Percentiles rank a stretch among this genome's conserved stretches.
These are phyloP conservation scores for Entomortierella lignicola DNA, from an alignment of 192 early-diverging fungal species.

Conservation along the genomic window DNA sequence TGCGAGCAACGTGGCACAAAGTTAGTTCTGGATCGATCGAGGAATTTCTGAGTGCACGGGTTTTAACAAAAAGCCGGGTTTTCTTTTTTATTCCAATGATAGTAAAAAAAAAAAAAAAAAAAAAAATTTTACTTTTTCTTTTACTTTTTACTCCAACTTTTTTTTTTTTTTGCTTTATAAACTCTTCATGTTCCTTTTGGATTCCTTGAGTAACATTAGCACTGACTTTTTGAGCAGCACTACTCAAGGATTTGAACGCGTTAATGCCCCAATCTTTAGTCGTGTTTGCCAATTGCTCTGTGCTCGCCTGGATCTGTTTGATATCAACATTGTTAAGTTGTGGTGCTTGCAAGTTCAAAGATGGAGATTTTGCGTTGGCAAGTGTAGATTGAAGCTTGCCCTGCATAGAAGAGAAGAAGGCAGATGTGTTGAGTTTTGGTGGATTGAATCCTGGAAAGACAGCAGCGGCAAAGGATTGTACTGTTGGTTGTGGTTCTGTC, in stretches of 20 bases:
- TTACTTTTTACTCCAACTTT: too few species aligned
- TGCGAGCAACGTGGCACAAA: not conserved
- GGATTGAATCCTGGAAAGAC: conserved; percentile 38
- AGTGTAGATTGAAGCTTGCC: conserved; percentile 42
- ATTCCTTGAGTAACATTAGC: conserved; percentile 54
- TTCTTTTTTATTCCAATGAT: not conserved
- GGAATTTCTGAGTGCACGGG: too few species aligned
- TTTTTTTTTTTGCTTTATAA: conserved; percentile 59
- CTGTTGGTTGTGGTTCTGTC: not conserved
- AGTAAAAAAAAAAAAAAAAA: not conserved
- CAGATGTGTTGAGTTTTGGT: conserved; percentile 40
- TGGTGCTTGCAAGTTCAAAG: conserved; percentile 13
- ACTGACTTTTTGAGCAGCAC: conserved; percentile 40
- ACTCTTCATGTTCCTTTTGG: conserved; percentile 59
- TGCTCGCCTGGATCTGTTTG: conserved; percentile 35
- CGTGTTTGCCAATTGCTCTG: conserved; percentile 42
- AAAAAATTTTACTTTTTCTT: too few species aligned
- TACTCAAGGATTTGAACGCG: conserved; percentile 45
- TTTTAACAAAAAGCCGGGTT: too few species aligned
- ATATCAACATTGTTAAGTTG: conserved; percentile 39
- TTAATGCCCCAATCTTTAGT: conserved; percentile 51
- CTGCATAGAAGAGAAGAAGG: conserved; percentile 49
- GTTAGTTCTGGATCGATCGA: too few species aligned
- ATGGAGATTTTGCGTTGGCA: conserved; percentile 25
- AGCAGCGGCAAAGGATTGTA: conserved; percentile 33